phyloP scores from a whole-genome alignment of 139 green algal species.

The Mychonastes homosphaera region DNA sequence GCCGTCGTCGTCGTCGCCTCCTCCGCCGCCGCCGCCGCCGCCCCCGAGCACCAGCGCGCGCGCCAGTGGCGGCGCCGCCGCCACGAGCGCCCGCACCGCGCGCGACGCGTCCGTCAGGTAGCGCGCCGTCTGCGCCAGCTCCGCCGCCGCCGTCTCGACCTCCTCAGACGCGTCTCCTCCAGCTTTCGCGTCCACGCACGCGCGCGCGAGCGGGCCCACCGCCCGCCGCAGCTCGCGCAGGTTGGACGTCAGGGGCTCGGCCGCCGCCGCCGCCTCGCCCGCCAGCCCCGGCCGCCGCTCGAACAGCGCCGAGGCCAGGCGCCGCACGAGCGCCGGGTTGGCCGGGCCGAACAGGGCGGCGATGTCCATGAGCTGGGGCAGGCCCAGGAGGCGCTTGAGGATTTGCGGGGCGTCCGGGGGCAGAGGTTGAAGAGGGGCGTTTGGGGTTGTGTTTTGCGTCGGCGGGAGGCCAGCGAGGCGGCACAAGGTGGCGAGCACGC shows the following conservation, averaged over 20 bases:
- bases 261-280: conserved; percentile 33
- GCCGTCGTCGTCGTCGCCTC: too few species aligned
- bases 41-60: conserved; percentile 35
- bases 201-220: conserved; percentile 7
- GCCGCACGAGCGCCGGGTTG: conserved; percentile 32
- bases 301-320: conserved; percentile 44
- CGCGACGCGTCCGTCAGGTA: background rate
- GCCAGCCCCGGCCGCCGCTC: conserved; percentile 55
- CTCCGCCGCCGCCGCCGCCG: too few species aligned
- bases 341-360: conserved; percentile 46
- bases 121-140: background rate
- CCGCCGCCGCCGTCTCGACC: conserved; percentile 15
- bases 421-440: too few species aligned
- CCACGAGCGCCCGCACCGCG: background rate
- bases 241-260: conserved; percentile 38
- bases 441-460: too few species aligned
- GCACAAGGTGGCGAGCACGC: too few species aligned
- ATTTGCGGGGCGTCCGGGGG: too few species aligned
- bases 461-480: too few species aligned
- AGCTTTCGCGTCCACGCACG: background rate
- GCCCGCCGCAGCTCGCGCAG: conserved; percentile 39
- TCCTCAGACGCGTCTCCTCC: conserved; percentile 10
- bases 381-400: conserved; percentile 42
- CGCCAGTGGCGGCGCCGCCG: background rate
- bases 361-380: conserved; percentile 65